Evolutionary conservation across 495 filamentous ascomycete genomes (phyloP).

Genomic region (Pyrenula massariospora): DNA sequence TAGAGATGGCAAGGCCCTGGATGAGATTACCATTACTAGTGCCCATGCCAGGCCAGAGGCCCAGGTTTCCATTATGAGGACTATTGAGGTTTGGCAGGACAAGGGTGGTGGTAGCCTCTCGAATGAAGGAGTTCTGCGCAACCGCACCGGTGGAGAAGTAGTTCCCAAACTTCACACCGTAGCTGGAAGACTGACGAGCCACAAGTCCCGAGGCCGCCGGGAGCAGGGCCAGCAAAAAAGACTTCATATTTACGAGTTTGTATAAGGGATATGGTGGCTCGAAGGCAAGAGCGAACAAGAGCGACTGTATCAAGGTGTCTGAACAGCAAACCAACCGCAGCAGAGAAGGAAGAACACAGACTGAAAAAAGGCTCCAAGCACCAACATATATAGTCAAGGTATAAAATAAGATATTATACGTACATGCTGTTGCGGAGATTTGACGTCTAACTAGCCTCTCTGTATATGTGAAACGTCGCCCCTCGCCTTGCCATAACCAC

Average conservation of each 20-base stretch:
- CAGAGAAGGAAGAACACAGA: not conserved
- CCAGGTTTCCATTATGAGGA: constrained; percentile 13
- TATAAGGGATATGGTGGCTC: too few relatives aligned
- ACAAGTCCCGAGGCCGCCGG: not conserved
- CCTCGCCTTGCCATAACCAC: too few relatives aligned
- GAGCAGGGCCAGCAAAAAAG: not conserved
- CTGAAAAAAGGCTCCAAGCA: not conserved
- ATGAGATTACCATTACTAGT: constrained; percentile 26
- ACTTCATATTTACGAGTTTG: not conserved
- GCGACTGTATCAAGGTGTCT: not conserved
- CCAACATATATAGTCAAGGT: not conserved
- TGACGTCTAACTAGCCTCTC: not conserved
- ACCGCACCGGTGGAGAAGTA: constrained; percentile 26
- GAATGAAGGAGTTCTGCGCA: constrained; percentile 18
- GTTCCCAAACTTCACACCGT: not conserved
- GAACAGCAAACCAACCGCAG: not conserved
- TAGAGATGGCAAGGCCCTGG: constrained; percentile 24
- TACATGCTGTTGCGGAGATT: not conserved
- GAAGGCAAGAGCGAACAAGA: not conserved
- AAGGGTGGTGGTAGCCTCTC: constrained; percentile 25
- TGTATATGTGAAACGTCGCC: not conserved
- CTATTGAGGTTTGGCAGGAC: constrained; percentile 22
- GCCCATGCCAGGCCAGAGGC: constrained; percentile 26
- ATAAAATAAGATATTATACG: not conserved
- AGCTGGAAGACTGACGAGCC: not conserved